Evolutionary conservation across 331 rosid species (phyloP).

Genomic region (Spiraea crenata): DNA sequence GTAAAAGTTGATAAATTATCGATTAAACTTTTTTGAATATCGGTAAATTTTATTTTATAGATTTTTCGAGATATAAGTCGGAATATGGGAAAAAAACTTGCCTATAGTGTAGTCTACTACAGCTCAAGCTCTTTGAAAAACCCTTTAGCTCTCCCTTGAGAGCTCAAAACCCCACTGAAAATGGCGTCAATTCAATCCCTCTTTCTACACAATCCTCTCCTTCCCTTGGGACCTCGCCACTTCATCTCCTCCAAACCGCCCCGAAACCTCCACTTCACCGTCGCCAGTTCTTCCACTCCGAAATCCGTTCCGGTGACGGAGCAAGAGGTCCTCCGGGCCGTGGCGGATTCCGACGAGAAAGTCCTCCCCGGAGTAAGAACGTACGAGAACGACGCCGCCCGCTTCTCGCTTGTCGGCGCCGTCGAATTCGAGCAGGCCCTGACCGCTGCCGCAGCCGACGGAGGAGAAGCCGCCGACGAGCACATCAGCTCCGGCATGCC

Average conservation of each 20-base stretch:
- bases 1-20: too few species aligned
- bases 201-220: constrained; percentile 31
- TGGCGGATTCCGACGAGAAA: constrained; percentile 57
- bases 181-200: constrained; percentile 48
- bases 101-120: too few species aligned
- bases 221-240: constrained; percentile 22
- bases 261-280: constrained; percentile 24
- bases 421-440: constrained; percentile 75
- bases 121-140: background rate
- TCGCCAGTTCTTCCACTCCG: constrained; percentile 44
- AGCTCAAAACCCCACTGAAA: background rate
- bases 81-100: too few species aligned
- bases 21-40: too few species aligned
- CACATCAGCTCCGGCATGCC: constrained; percentile 57
- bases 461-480: constrained; percentile 79
- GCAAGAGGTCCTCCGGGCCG: constrained; percentile 67
- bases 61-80: too few species aligned
- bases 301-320: constrained; percentile 52
- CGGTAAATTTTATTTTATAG: too few species aligned
- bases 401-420: constrained; percentile 68
- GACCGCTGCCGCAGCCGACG: constrained; percentile 89
- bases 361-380: constrained; percentile 76
- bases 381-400: constrained; percentile 65
- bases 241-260: constrained; percentile 16
- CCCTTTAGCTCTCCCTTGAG: constrained; percentile 1